These are phyloP conservation scores for Hypoxylon rubiginosum DNA, from an alignment of 2,329 filamentous ascomycete species.

Conservation along the genomic window DNA sequence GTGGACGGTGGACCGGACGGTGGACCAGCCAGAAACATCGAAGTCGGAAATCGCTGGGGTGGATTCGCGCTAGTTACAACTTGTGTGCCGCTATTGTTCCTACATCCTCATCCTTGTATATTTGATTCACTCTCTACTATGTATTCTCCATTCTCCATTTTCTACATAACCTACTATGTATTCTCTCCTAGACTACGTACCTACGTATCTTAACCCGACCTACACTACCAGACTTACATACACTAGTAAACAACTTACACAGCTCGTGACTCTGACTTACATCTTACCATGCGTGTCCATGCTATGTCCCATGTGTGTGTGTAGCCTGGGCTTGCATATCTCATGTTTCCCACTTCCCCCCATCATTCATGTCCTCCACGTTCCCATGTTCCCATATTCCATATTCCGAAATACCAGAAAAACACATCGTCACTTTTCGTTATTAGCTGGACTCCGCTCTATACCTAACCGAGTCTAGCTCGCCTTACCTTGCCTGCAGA, in stretches of 20 bases:
- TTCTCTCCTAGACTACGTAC: background rate
- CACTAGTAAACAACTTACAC: background rate
- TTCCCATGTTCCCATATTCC: too few relatives aligned
- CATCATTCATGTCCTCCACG: slow-evolving; percentile 4
- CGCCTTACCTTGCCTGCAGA: background rate
- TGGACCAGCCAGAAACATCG: slow-evolving; percentile 37
- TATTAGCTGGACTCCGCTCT: slow-evolving; percentile 30
- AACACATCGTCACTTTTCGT: slow-evolving; percentile 31
- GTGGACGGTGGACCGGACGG: slow-evolving; percentile 23
- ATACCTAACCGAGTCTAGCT: slow-evolving; percentile 10
- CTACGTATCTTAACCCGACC: background rate
- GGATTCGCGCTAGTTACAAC: slow-evolving; percentile 40
- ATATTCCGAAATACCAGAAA: background rate
- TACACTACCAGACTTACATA: too few relatives aligned
- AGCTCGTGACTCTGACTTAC: slow-evolving; percentile 4
- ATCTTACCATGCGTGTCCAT: background rate
- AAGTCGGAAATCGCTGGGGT: slow-evolving; percentile 24
- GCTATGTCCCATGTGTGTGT: slow-evolving; percentile 1
- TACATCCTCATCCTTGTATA: slow-evolving; percentile 9
- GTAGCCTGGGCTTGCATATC: slow-evolving; percentile 1
- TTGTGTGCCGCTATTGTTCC: slow-evolving; percentile 39
- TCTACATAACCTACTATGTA: background rate
- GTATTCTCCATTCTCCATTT: too few relatives aligned
- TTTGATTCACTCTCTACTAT: background rate
- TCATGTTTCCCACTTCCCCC: slow-evolving; percentile 15